Percentiles rank a stretch among this genome's conserved stretches.
phyloP scores from a whole-genome alignment of 192 early-diverging fungal species.

The Coemansia sp. region DNA sequence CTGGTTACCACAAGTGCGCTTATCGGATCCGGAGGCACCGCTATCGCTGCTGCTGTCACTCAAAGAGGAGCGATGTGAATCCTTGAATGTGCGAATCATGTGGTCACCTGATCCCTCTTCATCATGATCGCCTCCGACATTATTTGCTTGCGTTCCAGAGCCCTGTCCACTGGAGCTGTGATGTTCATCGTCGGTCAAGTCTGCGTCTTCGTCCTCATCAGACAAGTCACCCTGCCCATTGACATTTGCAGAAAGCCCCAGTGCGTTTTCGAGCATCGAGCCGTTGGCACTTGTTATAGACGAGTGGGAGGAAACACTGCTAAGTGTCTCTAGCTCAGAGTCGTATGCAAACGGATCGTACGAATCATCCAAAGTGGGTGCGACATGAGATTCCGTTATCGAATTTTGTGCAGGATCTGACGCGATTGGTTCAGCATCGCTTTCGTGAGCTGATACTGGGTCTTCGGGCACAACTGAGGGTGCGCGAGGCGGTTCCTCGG shows the following conservation, averaged over 20 bases:
- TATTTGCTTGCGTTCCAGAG: background rate
- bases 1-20: conserved; percentile 7
- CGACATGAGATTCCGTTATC: background rate
- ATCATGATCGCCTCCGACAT: background rate
- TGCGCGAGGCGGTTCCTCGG: background rate
- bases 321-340: conserved; percentile 51
- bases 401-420: background rate
- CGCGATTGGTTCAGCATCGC: background rate
- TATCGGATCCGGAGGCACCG: conserved; percentile 4
- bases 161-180: background rate
- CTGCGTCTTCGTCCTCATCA: background rate
- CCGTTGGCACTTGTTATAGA: conserved; percentile 39
- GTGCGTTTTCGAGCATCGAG: conserved; percentile 24
- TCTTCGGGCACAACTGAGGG: conserved; percentile 9
- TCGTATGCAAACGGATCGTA: conserved; percentile 53
- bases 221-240: conserved; percentile 6
- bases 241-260: conserved; percentile 2
- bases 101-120: conserved; percentile 4
- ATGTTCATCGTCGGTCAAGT: background rate
- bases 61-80: background rate
- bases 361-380: conserved; percentile 12
- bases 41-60: conserved; percentile 4
- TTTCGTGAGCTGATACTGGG: conserved; percentile 1
- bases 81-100: background rate
- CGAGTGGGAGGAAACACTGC: conserved; percentile 49